Evolutionary conservation across 1,284 basidiomycete genomes (phyloP).

Genomic region (Sporisorium reilianum): DNA sequence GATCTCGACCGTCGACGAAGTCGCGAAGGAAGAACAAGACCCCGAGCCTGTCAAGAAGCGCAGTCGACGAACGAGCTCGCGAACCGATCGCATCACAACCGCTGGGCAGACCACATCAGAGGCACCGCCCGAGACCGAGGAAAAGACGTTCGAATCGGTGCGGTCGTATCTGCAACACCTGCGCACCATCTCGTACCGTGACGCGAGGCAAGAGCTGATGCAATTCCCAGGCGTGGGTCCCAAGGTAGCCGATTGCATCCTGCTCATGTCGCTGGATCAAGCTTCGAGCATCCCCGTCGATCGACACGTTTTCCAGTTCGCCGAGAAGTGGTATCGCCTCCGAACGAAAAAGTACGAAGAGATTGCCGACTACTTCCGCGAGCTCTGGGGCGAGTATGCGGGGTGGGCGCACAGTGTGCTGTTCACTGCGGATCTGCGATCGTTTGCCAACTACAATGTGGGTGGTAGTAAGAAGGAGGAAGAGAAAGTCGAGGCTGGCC

Average conservation of each 20-base stretch:
- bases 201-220: constrained; percentile 82
- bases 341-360: constrained; percentile 64
- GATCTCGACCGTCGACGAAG: neutral
- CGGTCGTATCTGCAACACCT: constrained; percentile 75
- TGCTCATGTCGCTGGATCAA: constrained; percentile 94
- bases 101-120: neutral
- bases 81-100: constrained; percentile 2
- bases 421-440: constrained; percentile 63
- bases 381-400: constrained; percentile 65
- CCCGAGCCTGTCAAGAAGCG: constrained; percentile 11
- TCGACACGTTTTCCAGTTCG: constrained; percentile 68
- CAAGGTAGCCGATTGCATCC: constrained; percentile 80
- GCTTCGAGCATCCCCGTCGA: constrained; percentile 66
- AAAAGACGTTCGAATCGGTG: constrained; percentile 69
- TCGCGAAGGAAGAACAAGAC: neutral
- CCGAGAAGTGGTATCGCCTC: constrained; percentile 65
- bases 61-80: constrained; percentile 15
- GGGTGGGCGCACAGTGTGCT: constrained; percentile 68
- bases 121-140: neutral
- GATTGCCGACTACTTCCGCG: constrained; percentile 61
- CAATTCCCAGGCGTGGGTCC: constrained; percentile 87
- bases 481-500: constrained; percentile 15
- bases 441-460: constrained; percentile 52
- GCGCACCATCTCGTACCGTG: constrained; percentile 73
- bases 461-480: constrained; percentile 42